Evolutionary conservation across 139 green algal species (phyloP).

Genomic region (Chloropicon primus): DNA sequence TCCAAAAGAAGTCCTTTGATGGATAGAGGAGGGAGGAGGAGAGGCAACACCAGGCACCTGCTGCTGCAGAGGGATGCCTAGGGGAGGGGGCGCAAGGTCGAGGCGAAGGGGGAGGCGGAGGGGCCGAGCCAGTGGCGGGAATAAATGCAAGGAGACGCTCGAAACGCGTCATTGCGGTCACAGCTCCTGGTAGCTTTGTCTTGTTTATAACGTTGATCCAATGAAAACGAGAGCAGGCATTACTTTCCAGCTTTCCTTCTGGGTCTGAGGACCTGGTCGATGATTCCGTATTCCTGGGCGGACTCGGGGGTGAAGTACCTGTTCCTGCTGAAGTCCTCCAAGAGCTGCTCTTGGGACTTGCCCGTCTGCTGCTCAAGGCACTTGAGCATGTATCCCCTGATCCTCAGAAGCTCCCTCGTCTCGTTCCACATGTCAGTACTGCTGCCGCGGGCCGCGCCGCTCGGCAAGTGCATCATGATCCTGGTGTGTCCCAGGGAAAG

Average conservation of each 20-base stretch:
- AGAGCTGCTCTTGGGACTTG: constrained; percentile 14
- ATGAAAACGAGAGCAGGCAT: too few relatives aligned
- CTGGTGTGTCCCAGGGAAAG: constrained; percentile 75
- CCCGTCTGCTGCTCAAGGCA: not conserved
- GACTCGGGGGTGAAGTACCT: constrained; percentile 53
- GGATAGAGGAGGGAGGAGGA: too few relatives aligned
- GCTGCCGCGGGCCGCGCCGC: constrained; percentile 76
- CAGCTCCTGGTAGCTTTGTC: too few relatives aligned
- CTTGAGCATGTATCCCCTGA: constrained; percentile 79
- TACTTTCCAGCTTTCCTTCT: not conserved
- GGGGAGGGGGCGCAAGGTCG: too few relatives aligned
- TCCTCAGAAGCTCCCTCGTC: constrained; percentile 78
- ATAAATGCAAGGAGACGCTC: too few relatives aligned
- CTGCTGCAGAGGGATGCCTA: too few relatives aligned
- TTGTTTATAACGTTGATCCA: too few relatives aligned
- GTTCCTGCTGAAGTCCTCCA: constrained; percentile 44
- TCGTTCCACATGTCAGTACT: constrained; percentile 96
- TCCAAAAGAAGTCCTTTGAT: too few relatives aligned
- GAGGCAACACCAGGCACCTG: too few relatives aligned
- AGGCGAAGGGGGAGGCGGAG: too few relatives aligned
- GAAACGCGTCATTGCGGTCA: too few relatives aligned
- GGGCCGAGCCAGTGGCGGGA: too few relatives aligned
- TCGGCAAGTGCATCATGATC: constrained; percentile 94
- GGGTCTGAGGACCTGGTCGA: constrained; percentile 39
- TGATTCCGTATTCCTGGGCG: constrained; percentile 61